These are phyloP conservation scores for Quercus phellos DNA, from an alignment of 331 rosid genomes.

Conservation along the genomic window DNA sequence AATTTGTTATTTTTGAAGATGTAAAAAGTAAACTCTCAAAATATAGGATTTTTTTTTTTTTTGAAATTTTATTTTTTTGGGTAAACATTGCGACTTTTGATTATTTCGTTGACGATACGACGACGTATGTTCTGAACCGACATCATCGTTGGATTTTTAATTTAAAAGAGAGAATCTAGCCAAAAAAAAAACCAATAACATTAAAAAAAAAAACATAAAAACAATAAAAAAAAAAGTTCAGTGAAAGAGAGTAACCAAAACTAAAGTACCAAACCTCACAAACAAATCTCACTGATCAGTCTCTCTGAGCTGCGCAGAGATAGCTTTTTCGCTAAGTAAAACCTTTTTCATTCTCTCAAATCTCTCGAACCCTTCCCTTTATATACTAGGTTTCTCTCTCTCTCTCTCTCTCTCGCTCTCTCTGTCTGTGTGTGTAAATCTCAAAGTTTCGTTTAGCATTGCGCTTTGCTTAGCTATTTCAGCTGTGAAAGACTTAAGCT, in stretches of 20 bases:
- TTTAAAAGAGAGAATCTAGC: neutral
- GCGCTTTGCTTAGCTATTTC: slow-evolving; percentile 6
- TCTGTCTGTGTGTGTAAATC: neutral
- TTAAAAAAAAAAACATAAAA: neutral
- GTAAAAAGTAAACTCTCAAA: no score
- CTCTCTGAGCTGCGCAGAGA: slow-evolving; percentile 20
- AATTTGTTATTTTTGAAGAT: no score
- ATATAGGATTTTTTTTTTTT: no score
- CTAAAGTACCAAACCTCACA: neutral
- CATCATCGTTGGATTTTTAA: neutral
- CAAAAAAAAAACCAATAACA: neutral
- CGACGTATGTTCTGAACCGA: slow-evolving; percentile 15
- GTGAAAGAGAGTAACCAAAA: neutral
- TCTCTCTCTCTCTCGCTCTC: neutral
- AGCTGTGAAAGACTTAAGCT: slow-evolving; percentile 5
- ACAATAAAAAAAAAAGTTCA: neutral
- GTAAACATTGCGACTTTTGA: neutral
- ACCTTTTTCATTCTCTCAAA: slow-evolving; percentile 14
- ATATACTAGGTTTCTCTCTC: slow-evolving; percentile 9
- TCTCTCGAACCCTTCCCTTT: slow-evolving; percentile 18
- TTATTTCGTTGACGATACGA: neutral
- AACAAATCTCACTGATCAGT: neutral
- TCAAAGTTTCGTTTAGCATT: slow-evolving; percentile 17
- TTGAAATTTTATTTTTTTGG: no score
- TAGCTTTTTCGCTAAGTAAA: slow-evolving; percentile 45